Evolutionary conservation across 176 grass and related monocot species (phyloP).

Genomic region (Carex parvula): DNA sequence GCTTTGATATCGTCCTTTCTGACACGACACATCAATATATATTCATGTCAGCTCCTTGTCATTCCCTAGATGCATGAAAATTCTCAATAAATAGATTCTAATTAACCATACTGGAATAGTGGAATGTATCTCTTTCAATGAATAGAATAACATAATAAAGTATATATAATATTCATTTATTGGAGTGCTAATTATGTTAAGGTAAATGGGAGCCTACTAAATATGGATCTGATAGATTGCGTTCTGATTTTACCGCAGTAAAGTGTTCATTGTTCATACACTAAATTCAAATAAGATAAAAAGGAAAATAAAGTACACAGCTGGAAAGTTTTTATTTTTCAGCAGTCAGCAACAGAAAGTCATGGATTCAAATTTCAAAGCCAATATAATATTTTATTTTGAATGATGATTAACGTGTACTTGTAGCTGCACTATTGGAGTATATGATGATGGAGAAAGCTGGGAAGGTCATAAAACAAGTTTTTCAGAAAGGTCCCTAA

Average conservation of each 20-base stretch:
- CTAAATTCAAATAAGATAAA: not conserved
- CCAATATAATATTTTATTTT: not conserved
- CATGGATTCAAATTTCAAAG: slow-evolving; percentile 3
- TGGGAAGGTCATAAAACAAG: no score
- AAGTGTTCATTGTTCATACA: slow-evolving; percentile 3
- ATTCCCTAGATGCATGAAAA: no score
- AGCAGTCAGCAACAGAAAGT: not conserved
- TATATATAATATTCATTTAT: not conserved
- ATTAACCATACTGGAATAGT: no score
- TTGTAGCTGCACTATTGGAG: not conserved
- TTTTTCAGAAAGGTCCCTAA: no score
- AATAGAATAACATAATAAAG: not conserved
- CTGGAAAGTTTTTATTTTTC: not conserved
- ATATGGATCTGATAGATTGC: not conserved
- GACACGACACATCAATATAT: no score
- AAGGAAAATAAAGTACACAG: not conserved
- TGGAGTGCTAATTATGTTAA: not conserved
- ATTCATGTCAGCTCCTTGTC: not conserved
- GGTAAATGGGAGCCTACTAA: not conserved
- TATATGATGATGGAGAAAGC: not conserved
- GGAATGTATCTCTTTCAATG: not conserved
- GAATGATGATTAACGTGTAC: not conserved
- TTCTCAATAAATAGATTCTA: no score
- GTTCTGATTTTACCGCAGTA: not conserved
- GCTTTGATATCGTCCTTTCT: no score